Evolutionary conservation across 1,284 basidiomycete species (phyloP).

Genomic region (Schizophyllum commune): DNA sequence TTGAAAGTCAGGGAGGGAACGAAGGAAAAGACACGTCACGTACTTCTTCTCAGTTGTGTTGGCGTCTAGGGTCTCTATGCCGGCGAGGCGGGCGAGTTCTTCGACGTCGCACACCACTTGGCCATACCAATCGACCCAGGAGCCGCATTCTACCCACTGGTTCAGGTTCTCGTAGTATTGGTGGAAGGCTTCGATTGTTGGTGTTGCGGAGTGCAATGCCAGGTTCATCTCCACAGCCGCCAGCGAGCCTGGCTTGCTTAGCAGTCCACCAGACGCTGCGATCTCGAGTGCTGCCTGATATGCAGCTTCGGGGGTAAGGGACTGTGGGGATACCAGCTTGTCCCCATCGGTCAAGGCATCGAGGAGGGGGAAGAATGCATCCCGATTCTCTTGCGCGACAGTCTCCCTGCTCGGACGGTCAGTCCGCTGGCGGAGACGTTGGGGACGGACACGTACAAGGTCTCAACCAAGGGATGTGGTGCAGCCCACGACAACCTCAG

Average conservation of each 20-base stretch:
- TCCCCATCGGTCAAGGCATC: slow-evolving; percentile 49
- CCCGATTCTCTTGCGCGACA: slow-evolving; percentile 53
- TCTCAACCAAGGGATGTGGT: slow-evolving; percentile 71
- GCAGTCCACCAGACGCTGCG: slow-evolving; percentile 36
- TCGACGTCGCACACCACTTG: slow-evolving; percentile 67
- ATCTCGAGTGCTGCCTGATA: slow-evolving; percentile 48
- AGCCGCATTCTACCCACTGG: slow-evolving; percentile 45
- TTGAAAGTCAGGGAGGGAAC: slow-evolving; percentile 4
- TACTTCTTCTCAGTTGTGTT: slow-evolving; percentile 17
- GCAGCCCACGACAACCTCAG: slow-evolving; percentile 78
- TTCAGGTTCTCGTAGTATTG: slow-evolving; percentile 49
- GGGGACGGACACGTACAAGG: slow-evolving; percentile 43
- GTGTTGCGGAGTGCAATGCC: slow-evolving; percentile 60
- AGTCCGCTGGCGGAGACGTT: slow-evolving; percentile 2
- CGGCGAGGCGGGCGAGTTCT: slow-evolving; percentile 49
- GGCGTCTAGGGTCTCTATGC: slow-evolving; percentile 45
- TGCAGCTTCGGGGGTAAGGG: slow-evolving; percentile 40
- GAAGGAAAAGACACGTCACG: slow-evolving; percentile 7
- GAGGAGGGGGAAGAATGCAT: slow-evolving; percentile 64
- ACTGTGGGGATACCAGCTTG: slow-evolving; percentile 22
- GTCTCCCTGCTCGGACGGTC: slow-evolving; percentile 30
- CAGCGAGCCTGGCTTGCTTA: slow-evolving; percentile 40
- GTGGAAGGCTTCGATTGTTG: slow-evolving; percentile 70
- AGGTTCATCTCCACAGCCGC: slow-evolving; percentile 55
- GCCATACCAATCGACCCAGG: slow-evolving; percentile 89